phyloP scores from a whole-genome alignment of 1,284 basidiomycete species.

The Ustilago esculenta region DNA sequence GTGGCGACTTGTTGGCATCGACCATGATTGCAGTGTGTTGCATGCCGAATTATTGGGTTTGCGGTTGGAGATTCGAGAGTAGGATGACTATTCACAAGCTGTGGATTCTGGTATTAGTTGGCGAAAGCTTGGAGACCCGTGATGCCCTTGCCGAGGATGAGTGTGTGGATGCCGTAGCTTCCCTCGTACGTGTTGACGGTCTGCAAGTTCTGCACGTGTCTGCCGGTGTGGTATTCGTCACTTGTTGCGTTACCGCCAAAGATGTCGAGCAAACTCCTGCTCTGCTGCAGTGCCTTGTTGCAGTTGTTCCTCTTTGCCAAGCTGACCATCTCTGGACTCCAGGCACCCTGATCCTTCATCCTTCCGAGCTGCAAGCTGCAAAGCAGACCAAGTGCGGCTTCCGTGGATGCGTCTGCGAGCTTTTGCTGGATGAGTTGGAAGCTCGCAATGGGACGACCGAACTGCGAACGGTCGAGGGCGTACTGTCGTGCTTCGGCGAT shows the following conservation, averaged over 20 bases:
- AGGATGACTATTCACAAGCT: too few relatives aligned
- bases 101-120: too few relatives aligned
- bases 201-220: conserved; percentile 59
- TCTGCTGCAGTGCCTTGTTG: conserved; percentile 76
- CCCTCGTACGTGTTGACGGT: conserved; percentile 64
- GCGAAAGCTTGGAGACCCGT: conserved; percentile 83
- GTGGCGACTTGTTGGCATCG: too few relatives aligned
- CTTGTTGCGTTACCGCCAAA: conserved; percentile 67
- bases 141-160: conserved; percentile 90
- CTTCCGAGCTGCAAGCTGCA: conserved; percentile 79
- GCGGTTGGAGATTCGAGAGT: too few relatives aligned
- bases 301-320: conserved; percentile 96
- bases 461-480: conserved; percentile 85
- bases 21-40: too few relatives aligned
- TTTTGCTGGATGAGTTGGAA: conserved; percentile 96
- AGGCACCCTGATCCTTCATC: conserved; percentile 81
- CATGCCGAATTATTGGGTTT: too few relatives aligned
- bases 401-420: conserved; percentile 88
- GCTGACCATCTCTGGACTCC: conserved; percentile 85
- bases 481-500: conserved; percentile 81
- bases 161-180: conserved; percentile 66
- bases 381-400: conserved; percentile 82
- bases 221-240: conserved; percentile 54
- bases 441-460: conserved; percentile 85
- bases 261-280: conserved; percentile 74